These are phyloP conservation scores for Wallacemonas collosoma DNA, from an alignment of 208 protist genomes.

Conservation along the genomic window DNA sequence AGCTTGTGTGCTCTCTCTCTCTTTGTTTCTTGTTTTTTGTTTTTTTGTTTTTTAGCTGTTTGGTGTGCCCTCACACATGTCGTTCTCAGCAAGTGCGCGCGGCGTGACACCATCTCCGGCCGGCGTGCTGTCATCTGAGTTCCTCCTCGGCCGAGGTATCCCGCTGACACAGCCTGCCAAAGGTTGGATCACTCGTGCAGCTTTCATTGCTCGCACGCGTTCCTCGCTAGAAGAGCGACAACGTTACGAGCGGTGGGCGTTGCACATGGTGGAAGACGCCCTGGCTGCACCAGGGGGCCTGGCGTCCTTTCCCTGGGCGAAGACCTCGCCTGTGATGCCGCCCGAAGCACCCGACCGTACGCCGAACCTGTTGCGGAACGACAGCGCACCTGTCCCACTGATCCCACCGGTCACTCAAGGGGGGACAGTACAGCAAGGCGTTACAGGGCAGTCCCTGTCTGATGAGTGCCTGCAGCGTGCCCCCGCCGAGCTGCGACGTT, in stretches of 20 bases:
- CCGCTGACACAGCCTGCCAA: constrained; percentile 42
- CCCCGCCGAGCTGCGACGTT: constrained; percentile 51
- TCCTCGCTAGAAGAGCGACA: constrained; percentile 32
- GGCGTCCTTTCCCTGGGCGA: constrained; percentile 46
- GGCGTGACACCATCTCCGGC: background rate
- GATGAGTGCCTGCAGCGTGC: constrained; percentile 51
- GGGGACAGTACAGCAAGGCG: background rate
- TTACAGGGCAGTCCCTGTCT: constrained; percentile 30
- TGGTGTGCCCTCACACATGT: background rate
- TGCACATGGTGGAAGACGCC: constrained; percentile 59
- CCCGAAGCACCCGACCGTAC: constrained; percentile 32
- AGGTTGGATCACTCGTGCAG: constrained; percentile 69
- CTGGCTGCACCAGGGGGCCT: constrained; percentile 33
- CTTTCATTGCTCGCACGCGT: constrained; percentile 56
- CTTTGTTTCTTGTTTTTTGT: constrained; percentile 14
- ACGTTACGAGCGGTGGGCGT: constrained; percentile 70
- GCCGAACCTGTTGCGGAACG: constrained; percentile 20
- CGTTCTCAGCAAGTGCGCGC: constrained; percentile 5
- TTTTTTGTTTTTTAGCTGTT: constrained; percentile 13
- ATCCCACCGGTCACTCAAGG: too few relatives aligned
- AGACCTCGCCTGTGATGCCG: constrained; percentile 70
- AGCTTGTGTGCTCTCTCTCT: background rate
- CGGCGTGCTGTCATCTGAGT: constrained; percentile 47
- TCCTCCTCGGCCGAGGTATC: constrained; percentile 54
- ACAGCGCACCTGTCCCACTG: background rate